These are phyloP conservation scores for Ophiostoma novo-ulmi DNA, from an alignment of 2,329 filamentous ascomycete species.

Conservation along the genomic window DNA sequence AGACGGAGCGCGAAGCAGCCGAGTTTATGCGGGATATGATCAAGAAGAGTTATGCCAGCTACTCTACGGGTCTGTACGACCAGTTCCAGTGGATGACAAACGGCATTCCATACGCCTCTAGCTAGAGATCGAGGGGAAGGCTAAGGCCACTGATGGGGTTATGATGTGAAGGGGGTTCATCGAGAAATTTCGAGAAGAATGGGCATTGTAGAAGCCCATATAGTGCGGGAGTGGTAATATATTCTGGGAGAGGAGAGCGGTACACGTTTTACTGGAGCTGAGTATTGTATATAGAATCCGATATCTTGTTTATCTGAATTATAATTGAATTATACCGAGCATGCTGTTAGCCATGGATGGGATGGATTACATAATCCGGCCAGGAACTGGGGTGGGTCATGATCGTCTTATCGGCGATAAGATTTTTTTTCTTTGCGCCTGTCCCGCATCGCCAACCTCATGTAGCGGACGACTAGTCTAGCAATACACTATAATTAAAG, in stretches of 20 bases:
- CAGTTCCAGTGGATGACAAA: conserved; percentile 66
- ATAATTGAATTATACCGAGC: background rate
- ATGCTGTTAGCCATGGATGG: background rate
- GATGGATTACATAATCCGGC: background rate
- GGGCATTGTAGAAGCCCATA: background rate
- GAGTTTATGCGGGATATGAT: conserved; percentile 89
- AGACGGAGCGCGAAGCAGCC: conserved; percentile 84
- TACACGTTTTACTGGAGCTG: background rate
- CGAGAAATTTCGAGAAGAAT: background rate
- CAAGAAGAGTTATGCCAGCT: conserved; percentile 82
- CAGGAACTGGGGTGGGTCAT: background rate
- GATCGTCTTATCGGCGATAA: conserved; percentile 24
- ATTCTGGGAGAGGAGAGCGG: background rate
- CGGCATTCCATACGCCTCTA: conserved; percentile 29
- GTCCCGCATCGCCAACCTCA: conserved; percentile 5
- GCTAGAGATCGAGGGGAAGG: conserved; percentile 20
- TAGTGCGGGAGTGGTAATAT: background rate
- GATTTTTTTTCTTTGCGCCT: conserved; percentile 20
- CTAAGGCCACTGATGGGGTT: background rate
- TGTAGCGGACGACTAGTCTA: background rate
- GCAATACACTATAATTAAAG: background rate
- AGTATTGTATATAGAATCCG: background rate
- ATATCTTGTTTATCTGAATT: background rate
- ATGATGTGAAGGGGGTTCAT: background rate
- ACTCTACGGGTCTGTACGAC: conserved; percentile 92